Evolutionary conservation across 371 early-diverging fungal genomes (phyloP).

Genomic region (Apophysomyces elegans): DNA sequence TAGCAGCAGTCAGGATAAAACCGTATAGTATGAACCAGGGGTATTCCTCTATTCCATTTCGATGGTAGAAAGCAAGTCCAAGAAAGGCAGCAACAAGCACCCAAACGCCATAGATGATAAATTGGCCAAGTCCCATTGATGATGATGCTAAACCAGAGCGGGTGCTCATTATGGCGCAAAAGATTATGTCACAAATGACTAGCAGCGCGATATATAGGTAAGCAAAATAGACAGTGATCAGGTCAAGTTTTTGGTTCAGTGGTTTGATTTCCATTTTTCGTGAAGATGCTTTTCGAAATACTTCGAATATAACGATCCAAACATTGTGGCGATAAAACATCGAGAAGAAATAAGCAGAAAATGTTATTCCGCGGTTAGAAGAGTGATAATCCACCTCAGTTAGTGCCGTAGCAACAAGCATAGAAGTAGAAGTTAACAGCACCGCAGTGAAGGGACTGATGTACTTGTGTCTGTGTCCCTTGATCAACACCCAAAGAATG

Average conservation of each 20-base stretch:
- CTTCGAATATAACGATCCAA: slow-evolving; percentile 1
- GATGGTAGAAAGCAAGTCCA: background rate
- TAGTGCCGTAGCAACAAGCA: background rate
- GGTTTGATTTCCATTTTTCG: background rate
- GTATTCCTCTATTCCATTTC: background rate
- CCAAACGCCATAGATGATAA: background rate
- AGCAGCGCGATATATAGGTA: background rate
- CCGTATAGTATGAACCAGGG: background rate
- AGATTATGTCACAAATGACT: background rate
- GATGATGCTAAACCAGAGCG: background rate
- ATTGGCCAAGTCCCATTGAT: background rate
- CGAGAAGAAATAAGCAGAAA: background rate
- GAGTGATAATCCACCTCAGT: background rate
- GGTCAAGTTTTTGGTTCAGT: background rate
- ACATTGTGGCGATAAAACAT: background rate
- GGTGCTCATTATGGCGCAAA: too few species aligned
- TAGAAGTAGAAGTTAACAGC: background rate
- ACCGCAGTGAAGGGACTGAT: background rate
- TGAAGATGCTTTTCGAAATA: background rate
- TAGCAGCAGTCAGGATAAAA: background rate
- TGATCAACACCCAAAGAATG: background rate
- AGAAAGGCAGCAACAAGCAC: background rate
- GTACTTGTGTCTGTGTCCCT: background rate
- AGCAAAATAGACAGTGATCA: background rate
- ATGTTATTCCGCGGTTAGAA: background rate